Base-by-base conservation (phyloP, 208 protist species). In the Phytomonas francai region DNA sequence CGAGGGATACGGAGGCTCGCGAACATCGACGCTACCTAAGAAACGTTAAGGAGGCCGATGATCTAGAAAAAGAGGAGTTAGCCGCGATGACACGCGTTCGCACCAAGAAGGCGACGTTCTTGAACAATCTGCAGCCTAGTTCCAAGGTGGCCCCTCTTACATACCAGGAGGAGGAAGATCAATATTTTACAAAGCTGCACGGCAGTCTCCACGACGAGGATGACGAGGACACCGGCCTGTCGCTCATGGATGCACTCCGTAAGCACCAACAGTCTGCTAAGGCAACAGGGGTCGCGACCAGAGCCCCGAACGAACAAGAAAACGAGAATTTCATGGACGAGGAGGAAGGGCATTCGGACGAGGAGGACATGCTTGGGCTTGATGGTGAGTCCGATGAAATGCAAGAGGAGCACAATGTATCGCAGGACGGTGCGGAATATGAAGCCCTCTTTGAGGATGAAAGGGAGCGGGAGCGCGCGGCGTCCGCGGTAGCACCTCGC, bases 111-210 rank as follows among this genome's bases (percentile, higher is more conserved):
- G 87, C 91, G 0, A 73, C 75, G 0, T 63, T 68, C 34, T 77
- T 87, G 16, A 80, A 86, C 68, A 80, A 68, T 22, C 54, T 83
- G 56, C 68, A 78, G 73, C 59, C 67, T 28, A 81, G 75, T 59
- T 73, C 77, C 25, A 79, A 63, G 63, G 57, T 33, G 57, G 80
- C 85, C 16, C 85, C 88, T 11, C 72, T 92, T 25, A 80, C 79
- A 51, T 96, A 96, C 76, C 82, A 84, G 34, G 88, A 96, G 79
- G 88, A 94, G 65, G 91, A 92, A 61, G 91, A 96, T 61, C 91
- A 96, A 77, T 96, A 91, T 78, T 94, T 96, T 68, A 71, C 83
- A n/a, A 86, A 85, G 66, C 65, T 96, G n/a, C 63, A 81, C n/a
- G 80, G 67, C 39, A 74, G 63, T 57, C 60, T 25, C 49, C 39